A percentile compares a stretch with the other conserved stretches of the same genome.
phyloP scores from a whole-genome alignment of 257 asterid genomes.

The Solanum sejunctum region DNA sequence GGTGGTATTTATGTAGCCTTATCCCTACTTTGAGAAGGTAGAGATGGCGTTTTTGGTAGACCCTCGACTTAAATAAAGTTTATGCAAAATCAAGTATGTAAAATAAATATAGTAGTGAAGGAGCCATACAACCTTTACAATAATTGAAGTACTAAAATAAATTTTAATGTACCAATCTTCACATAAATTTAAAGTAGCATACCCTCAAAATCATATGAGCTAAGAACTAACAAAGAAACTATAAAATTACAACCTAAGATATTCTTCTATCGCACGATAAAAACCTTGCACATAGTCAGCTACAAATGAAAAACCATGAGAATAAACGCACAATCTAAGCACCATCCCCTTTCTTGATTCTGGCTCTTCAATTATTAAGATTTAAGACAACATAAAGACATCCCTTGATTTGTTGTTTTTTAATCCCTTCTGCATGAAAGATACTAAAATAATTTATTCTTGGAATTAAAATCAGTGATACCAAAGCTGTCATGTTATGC shows the following conservation, averaged over 20 bases:
- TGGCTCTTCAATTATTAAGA: neutral
- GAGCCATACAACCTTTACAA: neutral
- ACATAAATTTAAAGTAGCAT: neutral
- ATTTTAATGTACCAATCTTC: neutral
- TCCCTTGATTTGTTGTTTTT: neutral
- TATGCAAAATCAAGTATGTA: too few species aligned
- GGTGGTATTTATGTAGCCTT: neutral
- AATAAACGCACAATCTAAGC: neutral
- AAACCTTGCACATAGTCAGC: neutral
- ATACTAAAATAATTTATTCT: neutral
- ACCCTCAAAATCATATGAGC: neutral
- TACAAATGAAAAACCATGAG: neutral
- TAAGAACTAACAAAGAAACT: neutral
- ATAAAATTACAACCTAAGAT: neutral
- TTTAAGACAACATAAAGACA: neutral
- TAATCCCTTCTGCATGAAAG: neutral
- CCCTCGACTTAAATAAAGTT: neutral
- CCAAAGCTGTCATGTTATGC: neutral
- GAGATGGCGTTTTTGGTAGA: neutral
- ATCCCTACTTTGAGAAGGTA: too few species aligned
- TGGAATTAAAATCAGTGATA: neutral
- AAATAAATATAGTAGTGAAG: too few species aligned
- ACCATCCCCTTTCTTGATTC: neutral
- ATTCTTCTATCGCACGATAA: neutral
- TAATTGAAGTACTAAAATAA: neutral